phyloP scores from a whole-genome alignment of 495 filamentous ascomycete genomes.

The Endocarpon pusillum region DNA sequence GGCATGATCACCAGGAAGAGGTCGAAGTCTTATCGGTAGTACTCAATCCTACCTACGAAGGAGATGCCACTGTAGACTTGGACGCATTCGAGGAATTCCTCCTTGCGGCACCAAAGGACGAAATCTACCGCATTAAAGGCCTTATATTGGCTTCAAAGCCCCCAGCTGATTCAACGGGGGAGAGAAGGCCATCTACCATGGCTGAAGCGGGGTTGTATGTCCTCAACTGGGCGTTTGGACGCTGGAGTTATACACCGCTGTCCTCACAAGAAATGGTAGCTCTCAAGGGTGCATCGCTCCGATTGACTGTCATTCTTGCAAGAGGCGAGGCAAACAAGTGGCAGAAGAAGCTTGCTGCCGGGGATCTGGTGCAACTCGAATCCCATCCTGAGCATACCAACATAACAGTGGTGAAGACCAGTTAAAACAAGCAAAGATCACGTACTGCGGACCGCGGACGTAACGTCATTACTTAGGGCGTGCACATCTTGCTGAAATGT shows the following conservation, averaged over 20 bases:
- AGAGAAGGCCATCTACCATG: constrained; percentile 13
- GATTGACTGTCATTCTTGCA: constrained; percentile 75
- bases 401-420: no score
- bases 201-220: constrained; percentile 39
- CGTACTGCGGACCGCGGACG: no score
- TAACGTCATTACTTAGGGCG: no score
- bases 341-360: constrained; percentile 63
- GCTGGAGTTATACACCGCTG: constrained; percentile 72
- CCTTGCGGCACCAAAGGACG: constrained; percentile 60
- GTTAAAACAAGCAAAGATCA: no score
- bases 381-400: no score
- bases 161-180: constrained; percentile 44
- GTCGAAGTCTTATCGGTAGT: constrained; percentile 77
- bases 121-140: constrained; percentile 90
- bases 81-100: constrained; percentile 49
- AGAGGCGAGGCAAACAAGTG: constrained; percentile 74
- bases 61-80: constrained; percentile 35
- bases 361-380: constrained; percentile 37
- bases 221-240: constrained; percentile 93
- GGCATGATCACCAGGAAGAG: constrained; percentile 47
- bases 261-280: constrained; percentile 22
- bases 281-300: constrained; percentile 32
- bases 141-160: constrained; percentile 42
- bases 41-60: constrained; percentile 21
- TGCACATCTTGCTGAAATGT: no score